A percentile compares a stretch with the other conserved stretches of the same genome.
phyloP scores from a whole-genome alignment of 345 rosid species.

The Hevea brasiliensis region DNA sequence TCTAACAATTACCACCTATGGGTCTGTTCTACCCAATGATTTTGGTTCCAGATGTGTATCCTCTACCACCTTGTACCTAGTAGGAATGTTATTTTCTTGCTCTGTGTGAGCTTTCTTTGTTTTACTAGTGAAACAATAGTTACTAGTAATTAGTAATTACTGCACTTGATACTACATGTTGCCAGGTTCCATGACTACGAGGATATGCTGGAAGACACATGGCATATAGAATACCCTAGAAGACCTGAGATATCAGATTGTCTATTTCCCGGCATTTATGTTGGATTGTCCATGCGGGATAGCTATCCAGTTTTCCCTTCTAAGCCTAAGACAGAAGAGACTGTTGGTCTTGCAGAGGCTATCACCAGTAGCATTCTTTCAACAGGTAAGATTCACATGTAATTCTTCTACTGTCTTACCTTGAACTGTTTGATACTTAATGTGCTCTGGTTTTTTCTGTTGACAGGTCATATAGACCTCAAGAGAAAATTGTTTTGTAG shows the following conservation, averaged over 20 bases:
- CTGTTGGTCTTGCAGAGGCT: slow-evolving; percentile 94
- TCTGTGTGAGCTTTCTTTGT: slow-evolving; percentile 3
- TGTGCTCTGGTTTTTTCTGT: slow-evolving; percentile 12
- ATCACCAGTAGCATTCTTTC: slow-evolving; percentile 82
- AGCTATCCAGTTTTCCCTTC: slow-evolving; percentile 54
- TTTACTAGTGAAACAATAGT: neutral
- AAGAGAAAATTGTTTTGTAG: slow-evolving; percentile 82
- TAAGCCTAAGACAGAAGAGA: slow-evolving; percentile 91
- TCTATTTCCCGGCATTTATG: slow-evolving; percentile 45
- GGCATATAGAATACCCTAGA: slow-evolving; percentile 77
- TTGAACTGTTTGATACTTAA: slow-evolving; percentile 14
- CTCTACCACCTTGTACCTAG: slow-evolving; percentile 90
- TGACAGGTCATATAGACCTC: slow-evolving; percentile 85
- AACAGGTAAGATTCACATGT: slow-evolving; percentile 50
- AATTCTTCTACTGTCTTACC: slow-evolving; percentile 1
- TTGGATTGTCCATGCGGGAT: slow-evolving; percentile 84
- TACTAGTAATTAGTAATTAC: neutral
- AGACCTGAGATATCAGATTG: slow-evolving; percentile 57
- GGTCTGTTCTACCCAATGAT: slow-evolving; percentile 89
- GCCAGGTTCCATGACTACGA: slow-evolving; percentile 81
- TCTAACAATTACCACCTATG: slow-evolving; percentile 82
- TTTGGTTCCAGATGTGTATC: slow-evolving; percentile 79
- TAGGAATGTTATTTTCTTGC: slow-evolving; percentile 28
- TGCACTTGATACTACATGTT: neutral
- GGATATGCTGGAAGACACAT: slow-evolving; percentile 90